Conservation (phyloP, 1,284 basidiomycete genomes). For the Fomes fomentarius region DNA sequence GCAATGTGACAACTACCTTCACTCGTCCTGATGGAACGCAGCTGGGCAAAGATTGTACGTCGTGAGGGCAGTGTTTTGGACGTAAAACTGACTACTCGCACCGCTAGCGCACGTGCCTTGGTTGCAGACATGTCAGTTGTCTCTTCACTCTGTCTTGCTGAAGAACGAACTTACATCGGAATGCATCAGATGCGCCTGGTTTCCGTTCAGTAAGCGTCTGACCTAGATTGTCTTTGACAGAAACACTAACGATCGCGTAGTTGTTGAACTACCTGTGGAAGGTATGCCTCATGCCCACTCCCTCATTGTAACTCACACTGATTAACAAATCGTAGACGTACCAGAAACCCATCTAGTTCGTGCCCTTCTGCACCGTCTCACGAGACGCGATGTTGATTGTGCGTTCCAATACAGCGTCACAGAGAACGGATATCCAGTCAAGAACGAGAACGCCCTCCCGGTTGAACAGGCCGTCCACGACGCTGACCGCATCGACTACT, state of each 20-base stretch:
- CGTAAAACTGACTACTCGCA: no score
- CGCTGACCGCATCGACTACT: constrained; percentile 68
- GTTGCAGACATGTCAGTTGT: constrained; percentile 60
- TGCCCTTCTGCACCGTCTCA: not conserved
- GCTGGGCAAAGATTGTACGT: constrained; percentile 65
- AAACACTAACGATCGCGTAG: constrained; percentile 11
- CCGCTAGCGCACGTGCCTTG: constrained; percentile 60
- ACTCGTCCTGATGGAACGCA: constrained; percentile 49
- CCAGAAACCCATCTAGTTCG: constrained; percentile 65
- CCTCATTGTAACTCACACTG: not conserved
- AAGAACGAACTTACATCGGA: not conserved
- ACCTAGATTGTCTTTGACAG: constrained; percentile 18
- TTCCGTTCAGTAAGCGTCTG: constrained; percentile 61
- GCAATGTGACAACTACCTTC: constrained; percentile 43
- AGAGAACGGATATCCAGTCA: constrained; percentile 75
- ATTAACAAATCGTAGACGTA: constrained; percentile 49
- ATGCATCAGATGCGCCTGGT: constrained; percentile 52
- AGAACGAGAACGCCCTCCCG: constrained; percentile 59
- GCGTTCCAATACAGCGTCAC: constrained; percentile 49
- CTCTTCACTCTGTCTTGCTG: not conserved
- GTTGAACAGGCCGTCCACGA: constrained; percentile 63
- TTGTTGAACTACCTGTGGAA: constrained; percentile 52
- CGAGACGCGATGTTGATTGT: not conserved
- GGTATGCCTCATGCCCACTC: constrained; percentile 38
- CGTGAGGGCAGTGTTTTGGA: no score